Base-by-base conservation (phyloP, 129 eudicot genomes). In the Chrysanthemum lavandulifolium region DNA sequence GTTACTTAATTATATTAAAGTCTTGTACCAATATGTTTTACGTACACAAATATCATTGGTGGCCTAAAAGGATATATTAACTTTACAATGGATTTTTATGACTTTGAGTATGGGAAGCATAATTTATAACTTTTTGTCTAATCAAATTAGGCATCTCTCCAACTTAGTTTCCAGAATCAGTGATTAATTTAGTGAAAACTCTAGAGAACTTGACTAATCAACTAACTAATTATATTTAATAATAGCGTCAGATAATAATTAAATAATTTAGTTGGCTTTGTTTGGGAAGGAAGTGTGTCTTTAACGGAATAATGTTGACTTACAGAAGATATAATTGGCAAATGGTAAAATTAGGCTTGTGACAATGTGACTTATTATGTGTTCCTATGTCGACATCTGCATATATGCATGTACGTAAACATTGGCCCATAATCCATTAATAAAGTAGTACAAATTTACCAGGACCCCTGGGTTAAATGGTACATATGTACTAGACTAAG, bases 301-400 rank as follows among this genome's bases (percentile, higher is more conserved):
- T 77, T 78, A 78, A 78, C 81, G 50, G 71, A 61, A 13, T 50
- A 69, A 77, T 61, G 36, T 77, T 69, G 81, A 77, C 81, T 69
- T 69, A 40, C 14, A 50, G 14, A 19, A 33, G 25, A 31, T 33
- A 31, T 10, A 53, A 13, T 52, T 29, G 36, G 66, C 15, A 10
- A 11, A 31, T 43, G 67, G 15, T 67, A 55, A 47, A 57, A 56
- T 23, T 56, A 56, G 73, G 73, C 6, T 19, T 65, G 2, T 57
- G 19, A 15, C 4, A n/a, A 56, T n/a, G 12, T 29, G 31, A 29
- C 31, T 29, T 29, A n/a, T 29, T 29, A 1, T 29, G 31, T 29
- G 31, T 29, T 29, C 31, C 31, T 29, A 29, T 29, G 31, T 29
- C 31, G 31, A 29, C 31, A 29, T 0, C 31, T 29, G 31, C 4